Base-by-base conservation (phyloP, 345 rosid genomes). In the Murraya koenigii region DNA sequence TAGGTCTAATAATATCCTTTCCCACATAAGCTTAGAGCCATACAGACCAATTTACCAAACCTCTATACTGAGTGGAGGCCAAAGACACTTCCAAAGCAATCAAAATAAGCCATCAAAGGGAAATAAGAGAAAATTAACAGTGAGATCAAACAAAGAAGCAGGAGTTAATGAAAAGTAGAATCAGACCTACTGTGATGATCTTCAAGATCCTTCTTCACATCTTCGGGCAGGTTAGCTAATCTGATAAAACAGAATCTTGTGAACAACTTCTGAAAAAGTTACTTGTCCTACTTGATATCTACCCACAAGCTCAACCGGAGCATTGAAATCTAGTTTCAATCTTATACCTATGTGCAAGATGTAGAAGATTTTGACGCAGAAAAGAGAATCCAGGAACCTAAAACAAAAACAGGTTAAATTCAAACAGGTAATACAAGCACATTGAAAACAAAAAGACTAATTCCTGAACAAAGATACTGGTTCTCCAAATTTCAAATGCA, bases 381-480 rank as follows among this genome's bases (percentile, higher is more conserved):
- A 77, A 81, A 63, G 97, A 75, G 82, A 84, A 95, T 33, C 93
- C 94, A 23, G 99, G 98, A 76, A 95, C 99, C 99, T 95, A 78
- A 25, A 80, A 77, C n/a, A 55, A 63, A 25, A 69, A 76, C 38
- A 56, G 19, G n/a, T 63, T 61, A 80, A 71, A 75, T 66, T 66
- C 70, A 69, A 66, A 30, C 36, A 78, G 74, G 30, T 28, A 69
- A 30, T 28, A 76, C 33, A 28, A 32, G 26, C 44, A 77, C 14
- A 58, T 8, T 2, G 33, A 32, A 72, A 72, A 30, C 49, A 2
- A 36, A 67, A 36, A 22, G 64, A 2, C 1, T 1, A 25, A 9
- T 36, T n/a, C 14, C 56, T 23, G 1, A 38, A 3, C 63, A 19
- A 13, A 32, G 2, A 47, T 11, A 38, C 63, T n/a, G 8, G 2